Evolutionary conservation across 2,329 filamentous ascomycete genomes (phyloP), one percentile per base, ranked within the genome.

Genomic region (Hymenoscyphus fructigenus): DNA sequence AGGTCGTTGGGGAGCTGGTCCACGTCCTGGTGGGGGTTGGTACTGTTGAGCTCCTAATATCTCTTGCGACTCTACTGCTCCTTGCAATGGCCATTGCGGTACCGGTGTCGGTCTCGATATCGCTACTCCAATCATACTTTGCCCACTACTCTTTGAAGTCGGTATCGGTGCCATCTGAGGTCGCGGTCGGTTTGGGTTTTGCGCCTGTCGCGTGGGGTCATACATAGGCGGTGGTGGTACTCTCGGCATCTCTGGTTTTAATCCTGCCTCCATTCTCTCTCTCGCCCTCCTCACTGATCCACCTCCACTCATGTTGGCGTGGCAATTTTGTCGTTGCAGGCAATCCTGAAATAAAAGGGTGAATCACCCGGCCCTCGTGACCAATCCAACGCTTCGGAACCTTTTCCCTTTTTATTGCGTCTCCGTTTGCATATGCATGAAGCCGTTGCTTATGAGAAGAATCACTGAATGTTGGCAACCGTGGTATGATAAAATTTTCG

Each of bases 201-300:
- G 65, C 36, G 63, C 62, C 36, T 62, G 47, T 60, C 60, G 67
- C 7, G 68, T 55, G 36, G 65, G 65, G 5, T 66, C 65, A 63
- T 68, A 66, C 28, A 71, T 71, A 26, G 50, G 58, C 67, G 65
- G 66, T 60, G 66, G 53, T 57, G 59, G 47, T 29, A 17, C 65
- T 64, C 59, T 63, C 62, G 68, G 74, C 55, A 73, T 73, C 65
- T 67, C 68, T 65, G 69, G 71, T 32, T 75, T 73, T 47, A 73
- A 64, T 41, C 80, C 81, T 66, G 78, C 79, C 71, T 80, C 78
- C 64, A 81, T 81, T 68, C 79, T 79, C 74, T 87, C 84, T 75
- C 85, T 82, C 47, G 84, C 84, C 73, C 80, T 81, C 75, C 76
- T 82, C 70, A 85, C 80, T 66, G 84, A 85, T 72, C 82, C 82